Percentiles rank a stretch among this genome's conserved stretches.
Conservation (phyloP, 768 basidiomycete genomes). For the Suillus clintonianus region DNA sequence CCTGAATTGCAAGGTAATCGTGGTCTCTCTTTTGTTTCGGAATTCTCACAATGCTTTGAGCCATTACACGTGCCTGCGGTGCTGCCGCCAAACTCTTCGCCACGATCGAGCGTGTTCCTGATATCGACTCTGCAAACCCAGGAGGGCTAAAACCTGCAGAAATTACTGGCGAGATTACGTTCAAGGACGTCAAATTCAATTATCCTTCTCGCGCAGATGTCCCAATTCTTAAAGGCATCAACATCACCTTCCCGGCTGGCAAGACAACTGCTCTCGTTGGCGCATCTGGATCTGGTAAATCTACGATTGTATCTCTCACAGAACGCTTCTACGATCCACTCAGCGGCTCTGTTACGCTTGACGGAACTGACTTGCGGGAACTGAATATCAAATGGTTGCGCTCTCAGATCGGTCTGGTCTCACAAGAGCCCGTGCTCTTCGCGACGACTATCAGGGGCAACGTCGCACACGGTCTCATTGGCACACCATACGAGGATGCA, state of each 20-base stretch:
- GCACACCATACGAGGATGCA: conserved; percentile 42
- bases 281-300: too few relatives aligned
- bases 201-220: conserved; percentile 52
- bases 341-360: conserved; percentile 42
- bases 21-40: background rate
- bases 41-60: conserved; percentile 16
- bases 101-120: conserved; percentile 56
- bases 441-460: conserved; percentile 47
- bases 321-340: conserved; percentile 58
- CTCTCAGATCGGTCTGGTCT: conserved; percentile 52
- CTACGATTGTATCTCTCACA: conserved; percentile 45
- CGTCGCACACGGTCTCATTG: conserved; percentile 50
- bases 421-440: conserved; percentile 53
- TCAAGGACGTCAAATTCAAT: conserved; percentile 52
- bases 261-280: conserved; percentile 44
- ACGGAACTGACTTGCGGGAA: conserved; percentile 45
- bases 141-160: conserved; percentile 46
- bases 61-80: conserved; percentile 49
- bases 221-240: conserved; percentile 49
- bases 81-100: conserved; percentile 57
- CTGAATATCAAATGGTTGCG: conserved; percentile 53
- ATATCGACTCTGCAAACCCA: conserved; percentile 49
- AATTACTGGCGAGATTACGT: conserved; percentile 47
- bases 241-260: conserved; percentile 43
- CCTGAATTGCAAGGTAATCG: conserved; percentile 48